Evolutionary conservation across 768 basidiomycete genomes (phyloP).

Genomic region (Auricularia heimuer): DNA sequence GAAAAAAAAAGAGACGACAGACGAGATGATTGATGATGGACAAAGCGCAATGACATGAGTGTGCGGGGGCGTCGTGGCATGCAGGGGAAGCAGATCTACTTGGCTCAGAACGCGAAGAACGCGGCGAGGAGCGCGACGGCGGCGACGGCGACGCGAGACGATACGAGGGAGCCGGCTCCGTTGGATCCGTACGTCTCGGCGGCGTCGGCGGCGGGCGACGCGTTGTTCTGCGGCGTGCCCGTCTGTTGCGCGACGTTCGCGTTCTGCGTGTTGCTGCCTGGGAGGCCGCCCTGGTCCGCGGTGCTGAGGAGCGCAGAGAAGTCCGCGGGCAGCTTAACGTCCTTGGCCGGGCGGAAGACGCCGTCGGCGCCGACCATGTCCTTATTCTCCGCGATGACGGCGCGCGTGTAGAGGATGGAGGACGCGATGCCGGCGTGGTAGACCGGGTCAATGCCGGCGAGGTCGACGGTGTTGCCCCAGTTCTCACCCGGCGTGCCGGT

Average conservation of each 20-base stretch:
- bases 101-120: constrained; percentile 28
- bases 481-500: background rate
- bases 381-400: constrained; percentile 1
- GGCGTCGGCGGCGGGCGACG: constrained; percentile 6
- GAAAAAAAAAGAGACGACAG: background rate
- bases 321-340: constrained; percentile 3
- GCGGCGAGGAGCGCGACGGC: constrained; percentile 40
- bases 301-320: constrained; percentile 3
- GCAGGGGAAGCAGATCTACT: constrained; percentile 6
- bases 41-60: background rate
- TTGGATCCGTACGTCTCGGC: constrained; percentile 19
- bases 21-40: too few relatives aligned
- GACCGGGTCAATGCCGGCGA: background rate
- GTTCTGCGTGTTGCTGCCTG: background rate
- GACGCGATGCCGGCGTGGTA: constrained; percentile 3
- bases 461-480: constrained; percentile 5
- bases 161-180: constrained; percentile 38
- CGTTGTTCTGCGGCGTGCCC: constrained; percentile 5
- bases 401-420: constrained; percentile 7
- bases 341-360: background rate
- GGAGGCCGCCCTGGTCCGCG: background rate
- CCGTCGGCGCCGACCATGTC: constrained; percentile 6
- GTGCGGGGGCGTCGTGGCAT: background rate
- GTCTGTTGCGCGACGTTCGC: background rate
- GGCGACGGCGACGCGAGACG: constrained; percentile 41